Base-by-base conservation (phyloP, 768 basidiomycete genomes). In the Termitomyces sp. region DNA sequence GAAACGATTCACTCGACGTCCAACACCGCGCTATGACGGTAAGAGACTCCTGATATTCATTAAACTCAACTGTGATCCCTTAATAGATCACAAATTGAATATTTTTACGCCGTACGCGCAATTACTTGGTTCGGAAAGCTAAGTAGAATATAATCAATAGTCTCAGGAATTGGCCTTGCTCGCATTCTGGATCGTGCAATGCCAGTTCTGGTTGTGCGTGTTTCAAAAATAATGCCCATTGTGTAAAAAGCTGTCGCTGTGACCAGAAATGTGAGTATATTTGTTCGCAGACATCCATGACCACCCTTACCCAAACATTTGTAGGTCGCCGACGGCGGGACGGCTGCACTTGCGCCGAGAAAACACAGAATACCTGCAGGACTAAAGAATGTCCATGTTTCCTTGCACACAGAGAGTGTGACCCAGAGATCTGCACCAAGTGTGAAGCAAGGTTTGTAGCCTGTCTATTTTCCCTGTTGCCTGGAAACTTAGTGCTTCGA, bases 371-470 rank as follows among this genome's bases (percentile, higher is more conserved):
- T 56, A 68, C 65, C 20, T 84, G 77, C 71, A 70, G 68, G n/a
- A 79, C 72, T 2, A 63, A 68, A 15, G 72, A 71, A 4, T 91
- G 90, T 64, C 78, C 80, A 9, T 92, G 90, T 67, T 75, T 71
- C 53, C 70, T 65, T 22, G 74, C 78, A 0, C 67, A 74, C 9
- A 76, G 84, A 39, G 90, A 91, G 69, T 92, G 90, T 61, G 88
- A 90, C 69, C 87, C 88, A 3, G 84, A 85, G 39, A 60, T 89
- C 9, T 92, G 90, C 62, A 7, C 66, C 12, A 74, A 74, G 13
- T 88, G 88, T 67, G 73, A 76, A 62, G 75, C 80, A 57, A 79
- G 69, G 85, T 86, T 48, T 65, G 79, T 73, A 20, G 54, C 49
- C 8, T 59, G 15, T 38, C 7, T 51, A 24, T 57, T 28, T 9